phyloP scores from a whole-genome alignment of 108 stramenopile species.

The Seminavis robusta region DNA sequence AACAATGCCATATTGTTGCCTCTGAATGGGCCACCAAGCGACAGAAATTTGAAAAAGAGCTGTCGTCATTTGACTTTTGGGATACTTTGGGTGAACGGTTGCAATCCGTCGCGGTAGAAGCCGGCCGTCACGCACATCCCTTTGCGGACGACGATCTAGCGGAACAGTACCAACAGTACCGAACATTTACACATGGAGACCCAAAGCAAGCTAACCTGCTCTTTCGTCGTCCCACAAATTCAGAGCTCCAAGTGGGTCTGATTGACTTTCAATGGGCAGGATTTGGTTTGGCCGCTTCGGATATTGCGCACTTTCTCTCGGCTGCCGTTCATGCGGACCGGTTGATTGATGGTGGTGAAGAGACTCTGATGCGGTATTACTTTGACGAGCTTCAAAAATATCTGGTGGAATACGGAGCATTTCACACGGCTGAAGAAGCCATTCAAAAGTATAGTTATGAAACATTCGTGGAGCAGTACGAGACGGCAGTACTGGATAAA shows the following conservation, averaged over 20 bases:
- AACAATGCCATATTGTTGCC: constrained; percentile 49
- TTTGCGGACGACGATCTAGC: constrained; percentile 23
- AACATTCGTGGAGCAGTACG: constrained; percentile 53
- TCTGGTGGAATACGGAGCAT: constrained; percentile 47
- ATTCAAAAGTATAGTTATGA: too few relatives aligned
- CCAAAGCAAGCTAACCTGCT: constrained; percentile 73
- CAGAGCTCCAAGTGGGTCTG: constrained; percentile 46
- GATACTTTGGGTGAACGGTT: constrained; percentile 39
- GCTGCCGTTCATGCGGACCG: constrained; percentile 36
- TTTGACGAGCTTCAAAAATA: constrained; percentile 25
- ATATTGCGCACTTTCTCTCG: constrained; percentile 60
- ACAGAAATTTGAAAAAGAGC: constrained; percentile 22
- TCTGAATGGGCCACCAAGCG: constrained; percentile 32
- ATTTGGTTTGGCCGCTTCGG: constrained; percentile 71
- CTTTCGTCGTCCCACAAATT: constrained; percentile 18
- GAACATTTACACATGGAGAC: constrained; percentile 71
- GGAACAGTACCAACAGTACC: constrained; percentile 34
- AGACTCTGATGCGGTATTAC: constrained; percentile 36
- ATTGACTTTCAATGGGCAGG: constrained; percentile 80
- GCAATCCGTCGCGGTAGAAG: constrained; percentile 35
- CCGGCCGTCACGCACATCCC: constrained; percentile 49
- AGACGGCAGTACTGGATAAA: constrained; percentile 54
- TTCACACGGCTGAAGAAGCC: constrained; percentile 18
- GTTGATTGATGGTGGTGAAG: constrained; percentile 42
- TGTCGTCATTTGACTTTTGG: constrained; percentile 27